Conservation (phyloP, 306 rosid species). For the Trifolium subterraneum region DNA sequence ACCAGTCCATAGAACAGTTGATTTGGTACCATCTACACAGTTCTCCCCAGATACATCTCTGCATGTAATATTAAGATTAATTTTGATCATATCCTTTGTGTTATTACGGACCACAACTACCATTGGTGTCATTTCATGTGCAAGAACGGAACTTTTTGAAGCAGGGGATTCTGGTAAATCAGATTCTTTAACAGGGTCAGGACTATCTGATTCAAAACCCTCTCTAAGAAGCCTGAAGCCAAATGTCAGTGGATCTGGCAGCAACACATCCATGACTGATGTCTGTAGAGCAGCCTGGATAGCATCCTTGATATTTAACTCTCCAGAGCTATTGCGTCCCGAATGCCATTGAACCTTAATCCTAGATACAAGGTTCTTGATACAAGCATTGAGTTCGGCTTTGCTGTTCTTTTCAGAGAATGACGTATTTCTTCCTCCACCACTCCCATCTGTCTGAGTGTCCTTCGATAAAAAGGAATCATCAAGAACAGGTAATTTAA, state of each 20-base stretch:
- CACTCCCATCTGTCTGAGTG: slow-evolving; percentile 52
- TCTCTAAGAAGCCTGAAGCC: slow-evolving; percentile 76
- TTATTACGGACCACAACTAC: slow-evolving; percentile 92
- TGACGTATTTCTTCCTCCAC: slow-evolving; percentile 55
- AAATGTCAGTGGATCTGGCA: slow-evolving; percentile 95
- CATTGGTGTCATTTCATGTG: slow-evolving; percentile 85
- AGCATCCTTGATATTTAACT: slow-evolving; percentile 90
- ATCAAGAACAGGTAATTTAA: slow-evolving; percentile 91
- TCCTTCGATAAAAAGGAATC: slow-evolving; percentile 81
- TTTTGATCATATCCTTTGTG: slow-evolving; percentile 82
- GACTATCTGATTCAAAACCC: slow-evolving; percentile 44
- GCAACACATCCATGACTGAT: slow-evolving; percentile 88
- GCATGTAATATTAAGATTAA: slow-evolving; percentile 80
- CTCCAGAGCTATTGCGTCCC: slow-evolving; percentile 86
- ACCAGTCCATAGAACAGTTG: slow-evolving; percentile 94
- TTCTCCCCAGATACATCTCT: slow-evolving; percentile 97
- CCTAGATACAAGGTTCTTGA: slow-evolving; percentile 86
- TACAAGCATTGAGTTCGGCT: slow-evolving; percentile 90
- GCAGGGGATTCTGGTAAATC: slow-evolving; percentile 45
- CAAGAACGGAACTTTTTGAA: slow-evolving; percentile 69
- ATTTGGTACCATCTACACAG: slow-evolving; percentile 78
- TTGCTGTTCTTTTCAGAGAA: slow-evolving; percentile 83
- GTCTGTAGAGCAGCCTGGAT: slow-evolving; percentile 88
- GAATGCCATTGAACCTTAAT: slow-evolving; percentile 93
- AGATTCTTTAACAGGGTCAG: slow-evolving; percentile 41